Conservation (phyloP, 176 grass and related monocot genomes). For the Carex cristatella region DNA sequence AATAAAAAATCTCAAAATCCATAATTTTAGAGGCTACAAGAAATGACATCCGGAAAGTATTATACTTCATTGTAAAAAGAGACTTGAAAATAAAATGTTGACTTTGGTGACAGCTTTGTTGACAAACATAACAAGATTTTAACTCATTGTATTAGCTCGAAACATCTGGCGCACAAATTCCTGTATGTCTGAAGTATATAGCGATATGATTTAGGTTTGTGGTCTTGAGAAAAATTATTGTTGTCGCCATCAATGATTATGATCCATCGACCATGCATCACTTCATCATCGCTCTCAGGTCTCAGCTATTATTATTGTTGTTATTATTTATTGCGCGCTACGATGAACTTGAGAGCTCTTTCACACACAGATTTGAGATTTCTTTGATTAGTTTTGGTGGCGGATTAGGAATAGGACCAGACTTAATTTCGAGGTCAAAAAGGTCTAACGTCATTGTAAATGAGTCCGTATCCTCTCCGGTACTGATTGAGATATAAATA, state of each 20-base stretch:
- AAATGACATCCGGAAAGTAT: not conserved
- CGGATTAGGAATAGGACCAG: not conserved
- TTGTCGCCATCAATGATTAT: not conserved
- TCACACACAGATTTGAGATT: not conserved
- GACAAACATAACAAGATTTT: not conserved
- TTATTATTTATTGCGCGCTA: not conserved
- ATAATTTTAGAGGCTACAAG: not conserved
- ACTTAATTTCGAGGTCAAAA: not conserved
- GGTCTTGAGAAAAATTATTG: not conserved
- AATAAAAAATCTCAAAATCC: not conserved
- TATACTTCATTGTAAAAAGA: not conserved
- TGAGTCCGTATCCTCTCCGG: no score
- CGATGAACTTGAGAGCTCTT: not conserved
- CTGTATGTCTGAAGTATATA: not conserved
- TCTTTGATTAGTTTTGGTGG: not conserved
- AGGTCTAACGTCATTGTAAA: not conserved
- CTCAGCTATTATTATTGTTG: not conserved
- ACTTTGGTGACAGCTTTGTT: conserved; percentile 2
- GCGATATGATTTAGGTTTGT: not conserved
- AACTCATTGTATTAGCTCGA: not conserved
- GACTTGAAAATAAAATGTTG: not conserved
- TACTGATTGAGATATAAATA: no score
- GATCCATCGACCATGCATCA: not conserved
- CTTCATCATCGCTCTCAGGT: not conserved
- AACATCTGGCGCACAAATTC: not conserved